Evolutionary conservation across 2,329 filamentous ascomycete genomes (phyloP).

Genomic region (Calonectria hawksworthii): DNA sequence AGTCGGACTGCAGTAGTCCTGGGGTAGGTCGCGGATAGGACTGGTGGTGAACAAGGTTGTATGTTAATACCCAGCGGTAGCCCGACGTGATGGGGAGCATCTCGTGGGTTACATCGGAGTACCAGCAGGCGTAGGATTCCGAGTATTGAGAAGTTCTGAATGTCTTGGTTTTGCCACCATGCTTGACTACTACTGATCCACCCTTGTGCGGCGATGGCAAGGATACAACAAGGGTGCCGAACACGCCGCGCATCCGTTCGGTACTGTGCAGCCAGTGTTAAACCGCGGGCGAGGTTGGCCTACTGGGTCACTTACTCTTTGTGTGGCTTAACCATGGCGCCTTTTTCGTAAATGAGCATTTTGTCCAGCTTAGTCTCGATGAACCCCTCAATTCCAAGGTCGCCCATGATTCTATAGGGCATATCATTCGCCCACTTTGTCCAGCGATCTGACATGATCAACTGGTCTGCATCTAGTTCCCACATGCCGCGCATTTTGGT

Average conservation of each 20-base stretch:
- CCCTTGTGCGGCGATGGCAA: constrained; percentile 64
- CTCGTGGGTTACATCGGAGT: constrained; percentile 67
- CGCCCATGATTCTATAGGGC: constrained; percentile 38
- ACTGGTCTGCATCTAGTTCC: constrained; percentile 57
- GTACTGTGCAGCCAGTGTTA: constrained; percentile 46
- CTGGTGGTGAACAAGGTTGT: constrained; percentile 59
- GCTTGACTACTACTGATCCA: constrained; percentile 59
- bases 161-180: constrained; percentile 49
- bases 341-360: constrained; percentile 64
- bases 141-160: constrained; percentile 47
- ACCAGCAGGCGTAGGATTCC: constrained; percentile 55
- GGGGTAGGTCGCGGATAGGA: constrained; percentile 39
- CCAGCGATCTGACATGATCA: constrained; percentile 53
- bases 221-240: constrained; percentile 64
- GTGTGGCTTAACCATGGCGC: constrained; percentile 63
- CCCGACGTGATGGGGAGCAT: constrained; percentile 62
- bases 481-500: constrained; percentile 57
- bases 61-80: constrained; percentile 65
- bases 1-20: constrained; percentile 22
- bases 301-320: constrained; percentile 49
- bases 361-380: constrained; percentile 58
- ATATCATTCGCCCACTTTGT: constrained; percentile 39
- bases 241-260: constrained; percentile 62
- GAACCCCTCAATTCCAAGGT: constrained; percentile 50
- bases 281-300: not conserved